Base-by-base conservation (phyloP, 805 yeast species). In the Saccharomycopsis schoenii region DNA sequence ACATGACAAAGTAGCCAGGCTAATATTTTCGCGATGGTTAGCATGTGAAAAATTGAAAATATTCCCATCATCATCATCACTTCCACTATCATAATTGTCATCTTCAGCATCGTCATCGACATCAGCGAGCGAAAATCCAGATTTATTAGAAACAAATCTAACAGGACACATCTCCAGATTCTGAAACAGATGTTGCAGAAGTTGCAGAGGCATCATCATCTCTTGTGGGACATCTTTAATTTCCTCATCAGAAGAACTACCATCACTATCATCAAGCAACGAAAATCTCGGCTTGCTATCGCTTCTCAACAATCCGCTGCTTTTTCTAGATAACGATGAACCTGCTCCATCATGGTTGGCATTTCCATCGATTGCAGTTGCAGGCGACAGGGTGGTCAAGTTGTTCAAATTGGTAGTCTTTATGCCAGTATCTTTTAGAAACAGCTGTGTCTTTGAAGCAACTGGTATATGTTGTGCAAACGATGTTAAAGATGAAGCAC, bases 21-120 rank as follows among this genome's bases (percentile, higher is more conserved):
- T 47, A 24, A 47, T 47, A 24, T 47, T 47, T 47, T 47, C 52
- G 14, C 52, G 52, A 14, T 47, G 52, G 25, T 47, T 47, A 12
- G 34, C 25, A 47, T 47, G 52, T 9, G 54, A 43, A 54, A 61
- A 59, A 24, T 21, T 56, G 51, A 61, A 61, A 41, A 56, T 52
- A 59, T 61, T 61, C 12, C 60, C 59, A 29, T 61, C 64, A 37
- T 59, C 61, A 41, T 56, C 58, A 14, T 56, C 55, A 37, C 51
- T 42, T 21, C 34, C 57, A 34, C 39, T 54, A 8, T 59, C 60
- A n/a, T 14, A 14, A 11, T 57, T 58, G 37, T 41, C 52, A 14
- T 58, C 50, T 8, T 39, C 52, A 17, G 43, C 54, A n/a, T 55
- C 60, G 14, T 47, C 55, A 34, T 17, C 24, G 37, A 41, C 58